Conservation (phyloP, 441 rosid species). For the Eruca vesicaria region DNA sequence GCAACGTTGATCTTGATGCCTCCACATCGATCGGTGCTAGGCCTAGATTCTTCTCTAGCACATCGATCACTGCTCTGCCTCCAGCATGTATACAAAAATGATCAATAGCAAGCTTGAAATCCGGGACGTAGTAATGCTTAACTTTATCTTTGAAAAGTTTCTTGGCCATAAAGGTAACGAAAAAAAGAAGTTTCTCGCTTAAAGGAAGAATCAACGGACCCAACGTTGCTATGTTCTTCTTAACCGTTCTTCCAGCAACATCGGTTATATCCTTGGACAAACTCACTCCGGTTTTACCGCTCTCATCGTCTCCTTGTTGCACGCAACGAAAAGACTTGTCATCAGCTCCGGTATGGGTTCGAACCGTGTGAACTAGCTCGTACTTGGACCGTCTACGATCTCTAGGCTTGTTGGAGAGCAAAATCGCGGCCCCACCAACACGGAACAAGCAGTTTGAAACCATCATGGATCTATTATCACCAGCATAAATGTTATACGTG, state of each 20-base stretch:
- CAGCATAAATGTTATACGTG: constrained; percentile 73
- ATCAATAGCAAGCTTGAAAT: constrained; percentile 82
- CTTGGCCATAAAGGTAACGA: constrained; percentile 53
- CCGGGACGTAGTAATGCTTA: constrained; percentile 71
- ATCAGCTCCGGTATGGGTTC: constrained; percentile 81
- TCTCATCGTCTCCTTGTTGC: constrained; percentile 74
- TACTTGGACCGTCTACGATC: constrained; percentile 70
- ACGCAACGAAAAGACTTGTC: constrained; percentile 81
- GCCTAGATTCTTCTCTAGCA: constrained; percentile 80
- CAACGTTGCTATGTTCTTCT: constrained; percentile 68
- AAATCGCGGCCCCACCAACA: constrained; percentile 68
- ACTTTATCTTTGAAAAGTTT: constrained; percentile 57
- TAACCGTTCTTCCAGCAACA: constrained; percentile 76
- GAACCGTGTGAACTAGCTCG: constrained; percentile 69
- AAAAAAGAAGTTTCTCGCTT: constrained; percentile 74
- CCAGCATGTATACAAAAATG: constrained; percentile 94
- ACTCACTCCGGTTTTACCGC: constrained; percentile 72
- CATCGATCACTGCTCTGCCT: constrained; percentile 89
- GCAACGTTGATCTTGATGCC: not conserved
- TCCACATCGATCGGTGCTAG: constrained; percentile 55
- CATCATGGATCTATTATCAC: constrained; percentile 84
- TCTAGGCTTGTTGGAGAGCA: constrained; percentile 55
- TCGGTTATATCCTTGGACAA: constrained; percentile 74
- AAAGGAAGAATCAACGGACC: constrained; percentile 86
- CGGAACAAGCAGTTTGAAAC: constrained; percentile 85